These are phyloP conservation scores for Hyparrhenia diplandra DNA, from an alignment of 176 grass and related monocot genomes.

Conservation along the genomic window DNA sequence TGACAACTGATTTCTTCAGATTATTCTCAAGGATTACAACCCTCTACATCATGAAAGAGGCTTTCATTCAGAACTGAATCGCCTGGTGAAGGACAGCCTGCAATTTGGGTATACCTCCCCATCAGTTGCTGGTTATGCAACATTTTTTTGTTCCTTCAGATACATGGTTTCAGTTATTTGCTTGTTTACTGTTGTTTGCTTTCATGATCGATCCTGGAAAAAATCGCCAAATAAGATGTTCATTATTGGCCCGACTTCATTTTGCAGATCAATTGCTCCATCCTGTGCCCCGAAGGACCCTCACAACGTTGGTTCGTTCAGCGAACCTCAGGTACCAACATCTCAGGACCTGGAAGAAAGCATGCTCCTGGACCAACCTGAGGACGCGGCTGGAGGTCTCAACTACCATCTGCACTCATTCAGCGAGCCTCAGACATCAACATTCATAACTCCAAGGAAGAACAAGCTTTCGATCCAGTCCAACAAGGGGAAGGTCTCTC, in stretches of 20 bases:
- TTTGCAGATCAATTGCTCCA: conserved; percentile 55
- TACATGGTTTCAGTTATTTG: background rate
- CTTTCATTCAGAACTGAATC: conserved; percentile 73
- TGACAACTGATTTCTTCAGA: conserved; percentile 36
- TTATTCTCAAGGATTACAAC: conserved; percentile 81
- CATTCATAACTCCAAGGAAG: conserved; percentile 12
- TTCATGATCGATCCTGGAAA: background rate
- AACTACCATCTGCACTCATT: conserved; percentile 21
- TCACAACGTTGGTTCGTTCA: conserved; percentile 25
- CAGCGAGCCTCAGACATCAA: conserved; percentile 24
- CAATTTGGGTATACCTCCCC: conserved; percentile 68
- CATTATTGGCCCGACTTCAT: background rate
- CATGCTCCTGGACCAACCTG: conserved; percentile 2
- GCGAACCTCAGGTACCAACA: conserved; percentile 25
- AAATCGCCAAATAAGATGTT: background rate
- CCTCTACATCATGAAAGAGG: conserved; percentile 95
- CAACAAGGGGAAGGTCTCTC: conserved; percentile 42
- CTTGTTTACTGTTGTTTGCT: background rate
- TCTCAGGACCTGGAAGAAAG: conserved; percentile 29
- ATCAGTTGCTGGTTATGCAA: background rate
- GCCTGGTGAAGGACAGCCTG: conserved; percentile 77
- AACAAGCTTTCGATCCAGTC: conserved; percentile 11
- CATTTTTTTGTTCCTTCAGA: background rate
- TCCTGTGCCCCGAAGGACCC: conserved; percentile 9
- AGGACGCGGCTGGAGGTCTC: background rate